Evolutionary conservation across 78 protist genomes (phyloP).

Genomic region (Chrysochromulina tobinii): DNA sequence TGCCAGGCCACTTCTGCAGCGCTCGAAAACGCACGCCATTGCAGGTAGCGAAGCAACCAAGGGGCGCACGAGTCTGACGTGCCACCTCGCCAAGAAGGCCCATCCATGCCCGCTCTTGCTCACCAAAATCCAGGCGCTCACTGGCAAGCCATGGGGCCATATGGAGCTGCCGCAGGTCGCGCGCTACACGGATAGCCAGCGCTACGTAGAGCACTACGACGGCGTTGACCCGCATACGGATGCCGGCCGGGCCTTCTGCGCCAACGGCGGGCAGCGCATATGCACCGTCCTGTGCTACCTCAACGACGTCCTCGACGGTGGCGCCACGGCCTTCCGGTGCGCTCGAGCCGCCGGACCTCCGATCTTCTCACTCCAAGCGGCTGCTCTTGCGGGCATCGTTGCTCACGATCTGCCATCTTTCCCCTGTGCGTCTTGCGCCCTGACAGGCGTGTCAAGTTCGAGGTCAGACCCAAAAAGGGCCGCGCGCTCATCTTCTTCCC

Average conservation of each 20-base stretch:
- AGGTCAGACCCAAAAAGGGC: not conserved
- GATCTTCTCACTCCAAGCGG: too few relatives aligned
- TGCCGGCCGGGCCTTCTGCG: constrained; percentile 3
- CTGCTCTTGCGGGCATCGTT: too few relatives aligned
- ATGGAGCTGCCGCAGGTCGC: constrained; percentile 38
- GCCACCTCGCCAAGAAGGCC: constrained; percentile 4
- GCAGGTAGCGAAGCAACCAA: not conserved
- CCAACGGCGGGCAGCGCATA: constrained; percentile 9
- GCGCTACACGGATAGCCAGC: constrained; percentile 20
- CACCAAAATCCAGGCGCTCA: not conserved
- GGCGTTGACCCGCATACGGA: constrained; percentile 27
- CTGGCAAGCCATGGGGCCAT: not conserved
- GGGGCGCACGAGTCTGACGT: not conserved
- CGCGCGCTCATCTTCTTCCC: not conserved
- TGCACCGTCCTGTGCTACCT: not conserved
- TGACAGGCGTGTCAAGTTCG: too few relatives aligned
- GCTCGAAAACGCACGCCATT: constrained; percentile 5
- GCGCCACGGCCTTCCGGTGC: not conserved
- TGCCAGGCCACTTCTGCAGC: not conserved
- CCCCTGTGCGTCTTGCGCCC: too few relatives aligned
- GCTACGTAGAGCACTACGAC: constrained; percentile 30
- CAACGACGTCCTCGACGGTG: not conserved
- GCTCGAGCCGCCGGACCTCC: too few relatives aligned
- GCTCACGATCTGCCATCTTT: too few relatives aligned
- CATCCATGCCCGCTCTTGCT: not conserved